Conservation (phyloP, 805 yeast genomes). For the Cyberlindnera euphorbiae region DNA sequence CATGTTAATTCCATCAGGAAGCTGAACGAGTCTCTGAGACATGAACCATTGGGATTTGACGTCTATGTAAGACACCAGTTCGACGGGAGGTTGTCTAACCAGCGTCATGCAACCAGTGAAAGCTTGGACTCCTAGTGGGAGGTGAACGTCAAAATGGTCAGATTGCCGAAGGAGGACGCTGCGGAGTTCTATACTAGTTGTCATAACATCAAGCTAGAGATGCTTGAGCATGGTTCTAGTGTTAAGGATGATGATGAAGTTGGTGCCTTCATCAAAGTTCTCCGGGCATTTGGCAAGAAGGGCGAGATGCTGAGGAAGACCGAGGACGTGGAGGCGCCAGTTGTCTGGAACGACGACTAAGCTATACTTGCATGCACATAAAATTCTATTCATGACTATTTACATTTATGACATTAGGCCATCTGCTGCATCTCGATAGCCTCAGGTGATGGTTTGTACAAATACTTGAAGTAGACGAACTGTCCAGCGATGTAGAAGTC, state of each 20-base stretch:
- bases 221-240: conserved; percentile 23
- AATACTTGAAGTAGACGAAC: conserved; percentile 56
- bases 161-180: conserved; percentile 20
- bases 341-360: conserved; percentile 24
- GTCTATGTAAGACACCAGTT: conserved; percentile 33
- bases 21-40: conserved; percentile 19
- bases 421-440: conserved; percentile 12
- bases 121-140: conserved; percentile 30
- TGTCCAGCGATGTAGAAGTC: conserved; percentile 72
- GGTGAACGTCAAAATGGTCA: conserved; percentile 26
- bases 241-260: conserved; percentile 17
- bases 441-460: conserved; percentile 21
- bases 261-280: conserved; percentile 17
- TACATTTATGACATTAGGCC: conserved; percentile 1
- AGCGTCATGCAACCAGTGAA: conserved; percentile 22
- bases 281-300: conserved; percentile 28
- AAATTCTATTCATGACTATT: too few species aligned
- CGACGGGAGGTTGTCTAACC: conserved; percentile 26
- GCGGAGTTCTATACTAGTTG: conserved; percentile 19
- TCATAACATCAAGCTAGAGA: conserved; percentile 23
- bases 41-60: conserved; percentile 34
- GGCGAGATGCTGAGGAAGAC: conserved; percentile 19
- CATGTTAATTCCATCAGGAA: conserved; percentile 19
- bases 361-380: conserved; percentile 1
- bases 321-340: neutral